Percentiles rank a stretch among this genome's conserved stretches.
Conservation (phyloP, 2,329 filamentous ascomycete species). For the Claviceps capensis region DNA sequence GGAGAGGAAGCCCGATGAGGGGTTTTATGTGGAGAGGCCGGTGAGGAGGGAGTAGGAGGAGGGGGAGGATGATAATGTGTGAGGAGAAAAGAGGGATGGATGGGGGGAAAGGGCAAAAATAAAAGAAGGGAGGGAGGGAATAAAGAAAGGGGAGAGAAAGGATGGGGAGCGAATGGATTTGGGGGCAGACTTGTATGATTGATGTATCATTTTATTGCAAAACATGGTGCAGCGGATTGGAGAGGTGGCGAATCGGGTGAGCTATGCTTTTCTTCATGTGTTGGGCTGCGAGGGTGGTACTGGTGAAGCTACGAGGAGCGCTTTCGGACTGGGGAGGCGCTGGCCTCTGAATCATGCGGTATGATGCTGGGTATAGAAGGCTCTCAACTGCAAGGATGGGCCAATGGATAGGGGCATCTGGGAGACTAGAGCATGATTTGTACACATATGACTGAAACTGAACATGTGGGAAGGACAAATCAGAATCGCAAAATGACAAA, state of each 20-base stretch:
- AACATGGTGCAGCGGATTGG: neutral
- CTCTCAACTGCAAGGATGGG: neutral
- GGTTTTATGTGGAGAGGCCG: slow-evolving; percentile 64
- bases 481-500: no score
- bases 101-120: no score
- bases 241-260: neutral
- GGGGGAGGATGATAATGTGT: neutral
- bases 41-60: slow-evolving; percentile 2
- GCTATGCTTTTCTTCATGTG: neutral
- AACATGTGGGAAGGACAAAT: no score
- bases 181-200: neutral
- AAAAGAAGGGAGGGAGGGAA: no score
- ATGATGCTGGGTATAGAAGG: neutral
- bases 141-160: neutral
- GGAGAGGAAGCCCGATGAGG: slow-evolving; percentile 59
- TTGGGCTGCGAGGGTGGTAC: neutral
- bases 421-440: no score
- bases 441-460: no score
- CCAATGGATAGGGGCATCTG: no score
- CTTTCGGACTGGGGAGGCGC: neutral
- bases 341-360: neutral
- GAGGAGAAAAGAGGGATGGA: neutral
- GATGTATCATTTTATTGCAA: neutral
- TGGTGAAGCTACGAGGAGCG: neutral
- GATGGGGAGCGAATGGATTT: neutral